Conservation (phyloP, 1,284 basidiomycete genomes). For the Anthracocystis setariae region DNA sequence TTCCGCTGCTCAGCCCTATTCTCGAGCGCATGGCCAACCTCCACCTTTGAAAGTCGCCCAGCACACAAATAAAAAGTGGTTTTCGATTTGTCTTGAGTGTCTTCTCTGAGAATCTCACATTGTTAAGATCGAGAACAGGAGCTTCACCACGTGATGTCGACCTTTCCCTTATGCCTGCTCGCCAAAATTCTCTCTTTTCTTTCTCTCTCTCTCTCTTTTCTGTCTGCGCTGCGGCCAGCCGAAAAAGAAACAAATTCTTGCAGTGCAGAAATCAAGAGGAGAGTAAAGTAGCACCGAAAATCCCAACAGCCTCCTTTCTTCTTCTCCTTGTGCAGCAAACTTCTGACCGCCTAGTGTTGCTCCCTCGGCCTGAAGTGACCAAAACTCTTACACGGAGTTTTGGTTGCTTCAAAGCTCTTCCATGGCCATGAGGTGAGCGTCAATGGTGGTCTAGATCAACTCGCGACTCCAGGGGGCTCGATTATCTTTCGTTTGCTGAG, state of each 20-base stretch:
- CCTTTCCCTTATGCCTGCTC: background rate
- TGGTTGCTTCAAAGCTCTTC: constrained; percentile 27
- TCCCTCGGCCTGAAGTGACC: constrained; percentile 40
- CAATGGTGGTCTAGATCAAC: constrained; percentile 52
- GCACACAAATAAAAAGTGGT: too few relatives aligned
- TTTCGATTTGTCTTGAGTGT: too few relatives aligned
- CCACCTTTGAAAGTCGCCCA: constrained; percentile 1
- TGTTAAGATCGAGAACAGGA: background rate
- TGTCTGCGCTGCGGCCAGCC: constrained; percentile 6
- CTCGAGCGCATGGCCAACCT: constrained; percentile 1
- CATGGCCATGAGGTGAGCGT: constrained; percentile 54
- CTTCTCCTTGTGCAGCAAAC: constrained; percentile 54
- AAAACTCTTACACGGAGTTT: background rate
- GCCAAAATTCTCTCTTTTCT: too few relatives aligned
- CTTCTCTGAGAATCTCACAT: constrained; percentile 36
- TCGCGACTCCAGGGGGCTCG: constrained; percentile 51
- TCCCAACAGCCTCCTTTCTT: constrained; percentile 28
- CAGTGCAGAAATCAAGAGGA: background rate
- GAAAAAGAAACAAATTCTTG: too few relatives aligned
- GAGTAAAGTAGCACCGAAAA: constrained; percentile 5
- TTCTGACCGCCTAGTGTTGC: constrained; percentile 53
- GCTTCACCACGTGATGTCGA: constrained; percentile 22
- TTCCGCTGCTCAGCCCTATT: background rate
- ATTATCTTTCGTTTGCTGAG: constrained; percentile 41
- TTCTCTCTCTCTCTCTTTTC: too few relatives aligned